Percentiles rank a stretch among this genome's conserved stretches.
These are phyloP conservation scores for Vanrija humicola DNA, from an alignment of 1,284 basidiomycete species.

Conservation along the genomic window DNA sequence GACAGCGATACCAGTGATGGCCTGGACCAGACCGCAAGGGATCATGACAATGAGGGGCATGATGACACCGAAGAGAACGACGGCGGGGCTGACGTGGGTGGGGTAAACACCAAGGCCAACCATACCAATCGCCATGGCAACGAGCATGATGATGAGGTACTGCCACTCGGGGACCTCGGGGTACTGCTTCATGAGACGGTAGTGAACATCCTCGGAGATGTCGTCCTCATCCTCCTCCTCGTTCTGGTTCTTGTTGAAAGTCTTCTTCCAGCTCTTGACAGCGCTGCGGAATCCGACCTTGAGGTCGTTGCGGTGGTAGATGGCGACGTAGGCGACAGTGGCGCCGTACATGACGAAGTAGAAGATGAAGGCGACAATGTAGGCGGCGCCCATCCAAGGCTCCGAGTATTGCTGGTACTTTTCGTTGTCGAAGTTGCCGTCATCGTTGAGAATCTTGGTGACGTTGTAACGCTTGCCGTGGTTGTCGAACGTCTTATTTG, in stretches of 20 bases:
- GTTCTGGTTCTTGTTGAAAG: slow-evolving; percentile 29
- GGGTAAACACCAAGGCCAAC: slow-evolving; percentile 11
- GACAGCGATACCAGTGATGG: slow-evolving; percentile 55
- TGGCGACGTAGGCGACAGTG: slow-evolving; percentile 28
- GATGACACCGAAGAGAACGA: slow-evolving; percentile 11
- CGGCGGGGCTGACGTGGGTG: slow-evolving; percentile 4
- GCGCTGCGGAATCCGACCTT: slow-evolving; percentile 29
- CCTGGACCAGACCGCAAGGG: slow-evolving; percentile 55
- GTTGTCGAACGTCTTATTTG: slow-evolving; percentile 25
- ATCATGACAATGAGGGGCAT: slow-evolving; percentile 8
- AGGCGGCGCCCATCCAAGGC: slow-evolving; percentile 36
- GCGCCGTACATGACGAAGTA: slow-evolving; percentile 40
- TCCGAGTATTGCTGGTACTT: slow-evolving; percentile 37
- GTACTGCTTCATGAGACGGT: slow-evolving; percentile 53
- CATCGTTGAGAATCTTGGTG: slow-evolving; percentile 30
- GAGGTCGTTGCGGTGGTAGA: slow-evolving; percentile 56
- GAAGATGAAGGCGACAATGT: slow-evolving; percentile 30
- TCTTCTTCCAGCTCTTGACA: slow-evolving; percentile 20
- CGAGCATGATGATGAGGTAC: slow-evolving; percentile 11
- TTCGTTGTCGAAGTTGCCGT: slow-evolving; percentile 28
- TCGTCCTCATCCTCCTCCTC: slow-evolving; percentile 37
- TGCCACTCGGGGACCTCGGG: slow-evolving; percentile 30
- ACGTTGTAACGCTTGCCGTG: slow-evolving; percentile 39
- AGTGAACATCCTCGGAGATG: slow-evolving; percentile 31
- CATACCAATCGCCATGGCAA: slow-evolving; percentile 3